A percentile compares a stretch with the other conserved stretches of the same genome.
These are phyloP conservation scores for Rhododendron ovatum DNA, from an alignment of 148 eudicot genomes.

Conservation along the genomic window DNA sequence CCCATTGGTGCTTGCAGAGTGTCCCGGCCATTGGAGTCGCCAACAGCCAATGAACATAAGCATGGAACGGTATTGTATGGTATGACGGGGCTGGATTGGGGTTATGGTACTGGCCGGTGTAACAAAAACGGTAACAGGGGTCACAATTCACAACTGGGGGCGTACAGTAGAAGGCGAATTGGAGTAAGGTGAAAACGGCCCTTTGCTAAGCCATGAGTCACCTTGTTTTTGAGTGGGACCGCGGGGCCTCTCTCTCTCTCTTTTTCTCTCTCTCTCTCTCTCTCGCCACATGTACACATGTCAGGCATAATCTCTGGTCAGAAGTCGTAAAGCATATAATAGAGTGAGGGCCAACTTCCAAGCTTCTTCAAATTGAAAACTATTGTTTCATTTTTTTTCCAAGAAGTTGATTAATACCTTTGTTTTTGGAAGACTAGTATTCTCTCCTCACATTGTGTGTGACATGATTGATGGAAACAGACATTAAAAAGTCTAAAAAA, in stretches of 20 bases:
- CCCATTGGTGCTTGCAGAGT: neutral
- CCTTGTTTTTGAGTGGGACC: neutral
- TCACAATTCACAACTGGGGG: neutral
- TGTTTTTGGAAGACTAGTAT: neutral
- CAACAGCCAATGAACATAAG: neutral
- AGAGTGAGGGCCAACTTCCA: neutral
- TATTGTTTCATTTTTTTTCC: neutral
- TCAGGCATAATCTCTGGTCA: neutral
- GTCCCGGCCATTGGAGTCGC: neutral
- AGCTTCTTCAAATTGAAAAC: neutral
- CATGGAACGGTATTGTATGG: neutral
- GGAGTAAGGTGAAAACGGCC: neutral
- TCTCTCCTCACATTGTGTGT: neutral
- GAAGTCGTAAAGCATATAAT: neutral
- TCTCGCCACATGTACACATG: neutral
- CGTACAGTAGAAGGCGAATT: neutral
- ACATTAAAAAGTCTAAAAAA: neutral
- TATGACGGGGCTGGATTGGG: neutral
- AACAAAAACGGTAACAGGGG: neutral
- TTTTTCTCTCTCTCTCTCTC: neutral
- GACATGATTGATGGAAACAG: neutral
- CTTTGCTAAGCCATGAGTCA: neutral
- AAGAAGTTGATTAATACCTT: neutral
- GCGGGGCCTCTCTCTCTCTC: neutral
- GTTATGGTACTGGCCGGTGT: neutral